These are phyloP conservation scores for Puccinia sorghi DNA, from an alignment of 1,284 basidiomycete species.

Conservation along the genomic window DNA sequence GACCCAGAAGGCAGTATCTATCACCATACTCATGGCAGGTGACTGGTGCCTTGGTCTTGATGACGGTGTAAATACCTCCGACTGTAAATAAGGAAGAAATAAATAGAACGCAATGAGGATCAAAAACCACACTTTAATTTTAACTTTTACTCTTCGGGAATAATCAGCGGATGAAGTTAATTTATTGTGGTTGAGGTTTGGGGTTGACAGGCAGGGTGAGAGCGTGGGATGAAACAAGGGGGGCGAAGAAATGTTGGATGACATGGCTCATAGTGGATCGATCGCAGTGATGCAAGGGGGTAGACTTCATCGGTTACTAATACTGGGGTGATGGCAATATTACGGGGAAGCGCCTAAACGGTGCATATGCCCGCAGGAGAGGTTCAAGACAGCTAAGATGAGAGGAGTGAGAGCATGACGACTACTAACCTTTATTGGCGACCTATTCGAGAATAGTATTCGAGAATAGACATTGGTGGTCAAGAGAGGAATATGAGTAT, in stretches of 20 bases:
- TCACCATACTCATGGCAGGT: conserved; percentile 80
- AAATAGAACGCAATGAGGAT: neutral
- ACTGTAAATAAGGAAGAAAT: conserved; percentile 61
- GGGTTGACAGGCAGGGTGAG: no score
- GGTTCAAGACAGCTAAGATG: neutral
- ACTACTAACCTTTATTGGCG: conserved; percentile 48
- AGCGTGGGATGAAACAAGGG: neutral
- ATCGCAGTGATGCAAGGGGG: conserved; percentile 10
- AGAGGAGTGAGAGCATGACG: neutral
- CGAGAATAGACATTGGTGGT: neutral
- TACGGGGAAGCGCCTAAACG: neutral
- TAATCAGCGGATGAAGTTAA: no score
- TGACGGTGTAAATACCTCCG: conserved; percentile 98
- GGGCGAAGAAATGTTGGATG: neutral
- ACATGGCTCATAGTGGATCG: neutral
- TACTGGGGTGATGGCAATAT: no score
- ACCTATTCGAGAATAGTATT: conserved; percentile 25
- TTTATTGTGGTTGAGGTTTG: no score
- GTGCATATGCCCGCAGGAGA: neutral
- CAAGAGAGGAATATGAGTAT: neutral
- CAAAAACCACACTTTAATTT: neutral
- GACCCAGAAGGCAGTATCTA: conserved; percentile 89
- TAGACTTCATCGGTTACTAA: neutral
- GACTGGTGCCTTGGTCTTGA: conserved; percentile 98
- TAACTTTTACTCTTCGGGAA: no score